phyloP scores from a whole-genome alignment of 192 early-diverging fungal genomes.

The Rhizophlyctis rosea region DNA sequence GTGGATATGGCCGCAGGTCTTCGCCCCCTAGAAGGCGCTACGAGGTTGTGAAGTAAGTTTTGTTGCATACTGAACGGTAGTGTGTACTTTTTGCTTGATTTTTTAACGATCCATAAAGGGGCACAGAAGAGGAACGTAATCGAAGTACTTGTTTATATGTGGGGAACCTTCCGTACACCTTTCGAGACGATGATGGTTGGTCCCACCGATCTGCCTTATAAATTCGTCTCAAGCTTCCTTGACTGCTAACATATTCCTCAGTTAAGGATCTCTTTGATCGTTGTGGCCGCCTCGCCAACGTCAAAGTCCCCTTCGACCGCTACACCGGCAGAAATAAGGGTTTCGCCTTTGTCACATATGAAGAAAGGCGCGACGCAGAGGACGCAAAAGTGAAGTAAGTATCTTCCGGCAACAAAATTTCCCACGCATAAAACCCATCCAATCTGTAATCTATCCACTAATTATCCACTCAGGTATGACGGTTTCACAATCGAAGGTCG shows the following conservation, averaged over 20 bases:
- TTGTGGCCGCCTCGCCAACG: slow-evolving; percentile 60
- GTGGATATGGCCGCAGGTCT: slow-evolving; percentile 34
- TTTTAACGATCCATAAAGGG: slow-evolving; percentile 39
- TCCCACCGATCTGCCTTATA: too few species aligned
- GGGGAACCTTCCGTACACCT: slow-evolving; percentile 75
- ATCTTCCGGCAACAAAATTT: too few species aligned
- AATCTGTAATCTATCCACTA: too few species aligned
- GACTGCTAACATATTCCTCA: too few species aligned
- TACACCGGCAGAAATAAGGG: slow-evolving; percentile 76
- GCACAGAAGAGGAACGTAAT: slow-evolving; percentile 62
- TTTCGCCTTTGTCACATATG: slow-evolving; percentile 78
- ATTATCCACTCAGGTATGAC: slow-evolving; percentile 23
- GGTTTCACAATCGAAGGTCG: slow-evolving; percentile 30
- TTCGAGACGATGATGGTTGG: slow-evolving; percentile 59
- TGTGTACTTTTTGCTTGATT: neutral
- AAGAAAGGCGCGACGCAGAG: slow-evolving; percentile 68
- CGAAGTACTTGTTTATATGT: slow-evolving; percentile 64
- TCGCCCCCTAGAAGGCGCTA: slow-evolving; percentile 36
- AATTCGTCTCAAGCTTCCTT: too few species aligned
- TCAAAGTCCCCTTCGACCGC: slow-evolving; percentile 70
- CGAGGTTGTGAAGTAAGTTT: slow-evolving; percentile 11
- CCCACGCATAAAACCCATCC: too few species aligned
- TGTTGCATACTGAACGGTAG: neutral
- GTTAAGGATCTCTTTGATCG: slow-evolving; percentile 71
- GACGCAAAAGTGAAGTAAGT: slow-evolving; percentile 52